Base-by-base conservation (phyloP, 805 yeast genomes). In the Wickerhamiella azyma region DNA sequence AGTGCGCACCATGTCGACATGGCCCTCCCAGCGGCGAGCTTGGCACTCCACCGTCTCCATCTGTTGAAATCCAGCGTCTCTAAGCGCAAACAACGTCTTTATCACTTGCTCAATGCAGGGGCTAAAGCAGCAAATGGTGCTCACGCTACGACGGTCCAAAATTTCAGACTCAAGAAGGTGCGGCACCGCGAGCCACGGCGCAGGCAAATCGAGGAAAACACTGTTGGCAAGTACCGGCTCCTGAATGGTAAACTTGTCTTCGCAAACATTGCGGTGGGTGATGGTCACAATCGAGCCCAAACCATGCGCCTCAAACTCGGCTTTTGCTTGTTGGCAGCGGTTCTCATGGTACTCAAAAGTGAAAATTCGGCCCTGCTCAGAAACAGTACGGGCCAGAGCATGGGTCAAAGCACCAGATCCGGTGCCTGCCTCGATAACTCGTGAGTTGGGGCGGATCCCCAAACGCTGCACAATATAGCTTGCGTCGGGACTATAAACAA, bases 41-140 rank as follows among this genome's bases (percentile, higher is more conserved):
- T 81, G 79, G 41, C 86, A 79, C 59, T 89, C 97, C 2, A 89
- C 94, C 88, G 85, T 83, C 63, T 92, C 95, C 18, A 92, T 77
- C 14, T 75, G 72, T 5, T 74, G 71, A 95, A 96, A 92, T 1
- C 94, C 95, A 37, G 78, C 61, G 29, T 68, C 72, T 53, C 80
- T 78, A 48, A 92, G 66, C 0, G 83, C 80, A 52, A 75, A 80
- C 10, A 89, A 77, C 0, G 97, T 84, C 59, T 83, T 80, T 48
- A 81, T 81, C 3, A 92, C 98, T 66, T 92, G 99, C 64, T 92
- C 99, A 41, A 92, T 83, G 63, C 99, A 92, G 9, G 99, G 99
- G 35, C 94, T 84, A 59, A 92, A 92, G 63, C 98, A 92, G 64
- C 99, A 92, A 45, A 92, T 72, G 2, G 82, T 77, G 18, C 77